phyloP scores from a whole-genome alignment of 1,284 basidiomycete species.

The Trichosporon sp. region DNA sequence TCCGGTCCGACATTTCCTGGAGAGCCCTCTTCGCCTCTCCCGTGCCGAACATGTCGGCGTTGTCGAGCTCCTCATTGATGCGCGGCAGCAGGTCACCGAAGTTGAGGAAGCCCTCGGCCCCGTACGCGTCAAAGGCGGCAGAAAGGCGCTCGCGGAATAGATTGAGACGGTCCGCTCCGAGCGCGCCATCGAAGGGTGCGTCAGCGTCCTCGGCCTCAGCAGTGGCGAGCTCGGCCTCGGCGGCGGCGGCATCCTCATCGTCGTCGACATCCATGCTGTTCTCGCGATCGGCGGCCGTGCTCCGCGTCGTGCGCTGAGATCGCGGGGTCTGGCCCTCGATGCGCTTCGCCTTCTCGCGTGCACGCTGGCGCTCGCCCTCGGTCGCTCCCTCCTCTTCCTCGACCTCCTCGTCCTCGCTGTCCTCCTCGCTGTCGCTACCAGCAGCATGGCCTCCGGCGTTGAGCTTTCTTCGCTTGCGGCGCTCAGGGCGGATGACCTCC shows the following conservation, averaged over 20 bases:
- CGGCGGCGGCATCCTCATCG: slow-evolving; percentile 34
- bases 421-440: slow-evolving; percentile 60
- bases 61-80: slow-evolving; percentile 76
- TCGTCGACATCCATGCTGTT: slow-evolving; percentile 34
- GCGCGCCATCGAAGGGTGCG: background rate
- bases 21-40: slow-evolving; percentile 77
- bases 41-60: slow-evolving; percentile 72
- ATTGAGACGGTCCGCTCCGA: slow-evolving; percentile 64
- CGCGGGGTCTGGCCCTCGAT: slow-evolving; percentile 47
- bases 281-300: slow-evolving; percentile 19
- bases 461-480: slow-evolving; percentile 74
- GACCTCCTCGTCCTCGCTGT: slow-evolving; percentile 59
- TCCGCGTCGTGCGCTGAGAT: slow-evolving; percentile 9
- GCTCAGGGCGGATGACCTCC: slow-evolving; percentile 81
- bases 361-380: slow-evolving; percentile 48
- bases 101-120: slow-evolving; percentile 74
- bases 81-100: slow-evolving; percentile 71
- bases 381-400: slow-evolving; percentile 39
- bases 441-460: slow-evolving; percentile 64
- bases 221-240: slow-evolving; percentile 36
- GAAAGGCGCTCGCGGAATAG: slow-evolving; percentile 77
- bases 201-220: slow-evolving; percentile 38
- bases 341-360: slow-evolving; percentile 59
- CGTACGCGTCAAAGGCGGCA: slow-evolving; percentile 66
- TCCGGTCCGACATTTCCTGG: slow-evolving; percentile 74